Evolutionary conservation across 352 stramenopile species (phyloP), one percentile per base, ranked within the genome.

Genomic region (Phytopythium litorale): DNA sequence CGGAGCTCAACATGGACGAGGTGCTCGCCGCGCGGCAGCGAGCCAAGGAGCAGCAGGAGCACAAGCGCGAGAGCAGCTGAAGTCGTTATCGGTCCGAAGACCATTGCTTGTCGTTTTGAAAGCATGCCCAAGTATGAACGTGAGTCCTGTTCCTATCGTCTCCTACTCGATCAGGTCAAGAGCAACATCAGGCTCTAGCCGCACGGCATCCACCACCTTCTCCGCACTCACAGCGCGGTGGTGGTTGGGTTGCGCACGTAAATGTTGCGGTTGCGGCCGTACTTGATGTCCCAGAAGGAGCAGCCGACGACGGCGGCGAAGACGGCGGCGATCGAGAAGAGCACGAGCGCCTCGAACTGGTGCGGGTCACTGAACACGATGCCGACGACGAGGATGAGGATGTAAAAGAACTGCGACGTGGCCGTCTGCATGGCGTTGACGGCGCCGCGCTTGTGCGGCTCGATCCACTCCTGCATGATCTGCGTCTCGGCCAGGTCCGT

Each of bases 1-100:
- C 80, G 7, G 81, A 91, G 60, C 72, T 96, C 21, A 96, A 96
- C 65, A 88, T 94, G 74, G 81, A 92, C 43, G 87, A 96, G 66
- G 83, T 94, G 30, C 38, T 86, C 18, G 58, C 73, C 16, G 87
- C 84, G 23, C 76, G 87, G 49, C 60, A 82, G 60, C 55, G 63
- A n/a, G 38, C 62, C 3, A 75, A 85, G 65, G 70, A 77, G 15
- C 65, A 82, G 64, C 58, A 79, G 11, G 49, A 55, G 56, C 33
- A 58, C 37, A 51, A 50, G 28, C 21, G 53, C 23, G 40, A n/a
- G 54, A 35, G 40, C n/a, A 49, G 43, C 16, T 53, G 23, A 53
- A 45, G 12, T 9, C 35, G 1, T 40, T 40, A 32, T 32, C 28
- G 28, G 28, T 32, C 5, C 28, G 28, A 32, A 32, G 28, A 32